Evolutionary conservation across 2,329 filamentous ascomycete genomes (phyloP), one percentile per base, ranked within the genome.

Genomic region (Ophiocordyceps camponoti-saundersi): DNA sequence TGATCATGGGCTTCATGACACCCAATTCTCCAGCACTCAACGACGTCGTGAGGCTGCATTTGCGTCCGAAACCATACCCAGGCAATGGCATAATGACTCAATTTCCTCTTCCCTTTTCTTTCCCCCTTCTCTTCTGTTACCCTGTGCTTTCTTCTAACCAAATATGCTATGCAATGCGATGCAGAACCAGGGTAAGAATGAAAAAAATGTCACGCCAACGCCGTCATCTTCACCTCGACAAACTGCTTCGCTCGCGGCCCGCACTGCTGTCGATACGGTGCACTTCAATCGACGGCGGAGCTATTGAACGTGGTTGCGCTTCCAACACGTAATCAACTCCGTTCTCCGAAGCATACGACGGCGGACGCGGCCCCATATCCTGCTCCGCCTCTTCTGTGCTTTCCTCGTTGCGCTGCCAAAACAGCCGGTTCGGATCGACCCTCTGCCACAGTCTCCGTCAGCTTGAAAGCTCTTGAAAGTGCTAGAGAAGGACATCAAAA

Each of bases 391-490:
- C 54, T 21, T 52, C 47, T 6, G n/a, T 18, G n/a, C 10, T 12
- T 3, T 61, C 57, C 20, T 71, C 67, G 52, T 79, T 82, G 36
- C 82, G 76, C 61, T 83, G 79, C 86, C 86, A 93, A 59, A 84
- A 87, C 23, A 94, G 70, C 15, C 86, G 70, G 56, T 90, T 77
- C 1, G 87, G 87, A 56, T 94, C 83, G 30, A 88, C 82, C 44
- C 85, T 73, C 76, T 84, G 55, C 26, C 39, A 21, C 8, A 11
- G 11, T 29, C 23, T 5, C 23, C 45, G 34, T 53, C 44, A 53
- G 52, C 41, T 41, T 18, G 13, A 20, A 7, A 6, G 11, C n/a
- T n/a, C 12, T 2, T 11, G 36, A 40, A 8, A 12, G 16, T 11
- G n/a, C n/a, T n/a, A n/a, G n/a, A n/a, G n/a, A n/a, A n/a, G n/a